Evolutionary conservation across 768 basidiomycete species (phyloP).

Genomic region (Tephrocybe sp.): DNA sequence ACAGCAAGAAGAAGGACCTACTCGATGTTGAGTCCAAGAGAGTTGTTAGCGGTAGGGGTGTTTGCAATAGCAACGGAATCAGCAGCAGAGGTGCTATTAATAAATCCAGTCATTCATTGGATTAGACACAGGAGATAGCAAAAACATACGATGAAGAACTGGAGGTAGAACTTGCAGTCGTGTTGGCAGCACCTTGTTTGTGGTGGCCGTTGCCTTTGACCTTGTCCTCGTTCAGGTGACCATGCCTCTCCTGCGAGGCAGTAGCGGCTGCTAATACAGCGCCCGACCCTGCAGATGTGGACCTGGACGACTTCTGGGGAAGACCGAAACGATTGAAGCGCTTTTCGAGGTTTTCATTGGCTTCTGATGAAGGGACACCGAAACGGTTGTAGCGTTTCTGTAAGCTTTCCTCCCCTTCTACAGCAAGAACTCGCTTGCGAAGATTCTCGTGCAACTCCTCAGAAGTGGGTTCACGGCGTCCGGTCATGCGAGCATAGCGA

Average conservation of each 20-base stretch:
- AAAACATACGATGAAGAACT: background rate
- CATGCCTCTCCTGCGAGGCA: constrained; percentile 6
- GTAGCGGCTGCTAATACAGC: constrained; percentile 13
- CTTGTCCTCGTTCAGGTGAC: constrained; percentile 2
- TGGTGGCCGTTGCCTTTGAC: constrained; percentile 24
- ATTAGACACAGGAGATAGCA: too few species aligned
- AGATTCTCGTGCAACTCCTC: constrained; percentile 45
- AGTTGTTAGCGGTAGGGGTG: constrained; percentile 38
- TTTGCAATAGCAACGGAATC: constrained; percentile 37
- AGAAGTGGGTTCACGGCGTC: constrained; percentile 47
- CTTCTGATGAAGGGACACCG: constrained; percentile 16
- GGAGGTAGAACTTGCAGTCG: background rate
- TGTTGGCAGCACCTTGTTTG: background rate
- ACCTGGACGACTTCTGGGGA: constrained; percentile 16
- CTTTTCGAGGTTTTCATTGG: constrained; percentile 27
- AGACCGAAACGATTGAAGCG: constrained; percentile 34
- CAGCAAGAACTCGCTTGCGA: constrained; percentile 43
- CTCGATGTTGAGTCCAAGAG: constrained; percentile 72
- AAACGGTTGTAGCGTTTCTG: constrained; percentile 34
- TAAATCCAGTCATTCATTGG: background rate
- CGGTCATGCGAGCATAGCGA: constrained; percentile 69
- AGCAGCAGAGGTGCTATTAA: constrained; percentile 5
- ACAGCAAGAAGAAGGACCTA: constrained; percentile 27
- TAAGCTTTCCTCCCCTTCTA: constrained; percentile 31
- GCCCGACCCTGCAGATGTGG: constrained; percentile 15